Conservation (phyloP, 2,329 filamentous ascomycete genomes). For the Talaromyces piceae region DNA sequence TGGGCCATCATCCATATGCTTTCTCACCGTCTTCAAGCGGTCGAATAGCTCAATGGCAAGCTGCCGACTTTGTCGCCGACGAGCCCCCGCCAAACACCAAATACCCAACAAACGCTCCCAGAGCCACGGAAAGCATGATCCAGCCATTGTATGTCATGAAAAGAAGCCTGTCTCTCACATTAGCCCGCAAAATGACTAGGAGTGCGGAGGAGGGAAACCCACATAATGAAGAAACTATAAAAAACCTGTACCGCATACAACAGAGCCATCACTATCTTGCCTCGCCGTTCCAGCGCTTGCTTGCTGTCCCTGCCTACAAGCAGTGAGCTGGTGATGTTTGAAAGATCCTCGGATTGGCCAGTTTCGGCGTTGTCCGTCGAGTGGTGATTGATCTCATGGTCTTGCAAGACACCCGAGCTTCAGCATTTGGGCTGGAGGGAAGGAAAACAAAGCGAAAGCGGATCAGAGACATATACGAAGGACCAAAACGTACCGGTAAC, state of each 20-base stretch:
- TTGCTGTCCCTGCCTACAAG: conserved; percentile 65
- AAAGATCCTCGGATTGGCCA: conserved; percentile 10
- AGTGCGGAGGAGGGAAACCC: conserved; percentile 39
- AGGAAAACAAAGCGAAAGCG: neutral
- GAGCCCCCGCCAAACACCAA: conserved; percentile 67
- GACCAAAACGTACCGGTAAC: conserved; percentile 25
- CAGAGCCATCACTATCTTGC: conserved; percentile 69
- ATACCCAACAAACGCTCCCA: conserved; percentile 86
- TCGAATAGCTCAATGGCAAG: conserved; percentile 64
- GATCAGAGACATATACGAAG: neutral
- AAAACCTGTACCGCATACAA: conserved; percentile 93
- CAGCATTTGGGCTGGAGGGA: conserved; percentile 10
- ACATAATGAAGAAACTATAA: conserved; percentile 99
- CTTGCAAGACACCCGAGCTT: conserved; percentile 23
- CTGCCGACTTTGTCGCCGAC: conserved; percentile 72
- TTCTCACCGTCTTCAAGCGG: no score
- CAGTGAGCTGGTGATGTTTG: conserved; percentile 57
- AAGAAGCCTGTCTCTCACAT: conserved; percentile 61
- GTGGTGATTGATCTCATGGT: conserved; percentile 24
- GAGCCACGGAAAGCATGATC: conserved; percentile 86
- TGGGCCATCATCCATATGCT: no score
- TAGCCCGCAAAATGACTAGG: neutral
- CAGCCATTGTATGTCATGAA: conserved; percentile 99
- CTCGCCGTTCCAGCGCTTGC: conserved; percentile 55
- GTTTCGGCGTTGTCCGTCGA: neutral